Evolutionary conservation across 2,329 filamentous ascomycete species (phyloP), one percentile per base, ranked within the genome.

Genomic region (Boeremia exigua): DNA sequence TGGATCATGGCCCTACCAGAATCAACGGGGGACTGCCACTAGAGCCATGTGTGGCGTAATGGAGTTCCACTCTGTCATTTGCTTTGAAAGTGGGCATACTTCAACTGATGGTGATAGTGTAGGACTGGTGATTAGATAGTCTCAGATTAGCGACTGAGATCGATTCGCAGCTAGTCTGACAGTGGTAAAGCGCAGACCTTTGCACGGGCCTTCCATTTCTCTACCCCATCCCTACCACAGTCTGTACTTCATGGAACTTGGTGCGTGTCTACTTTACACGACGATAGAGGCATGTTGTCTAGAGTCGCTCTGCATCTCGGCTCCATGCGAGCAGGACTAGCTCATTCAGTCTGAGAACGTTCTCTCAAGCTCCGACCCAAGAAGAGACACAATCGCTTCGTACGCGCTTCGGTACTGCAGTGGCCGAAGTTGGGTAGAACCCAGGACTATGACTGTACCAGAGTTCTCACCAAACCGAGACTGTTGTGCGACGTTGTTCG

Each of bases 31-130:
- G 17, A 14, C 39, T 54, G 33, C 29, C 17, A 25, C 30, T 33
- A 1, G 29, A 34, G 12, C 65, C 65, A 43, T 62, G 39, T 0
- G 59, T 65, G 8, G 47, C 33, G 48, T 61, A 67, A 10, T 60
- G 25, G 2, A 67, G 34, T 2, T 27, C 19, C 2, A 65, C 36
- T 7, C 55, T 60, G 33, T 67, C 65, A 14, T 67, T 67, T 7
- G 65, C 55, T 38, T 39, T 48, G 10, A 65, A 39, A 0, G 39
- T 44, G 11, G 63, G 60, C 65, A 67, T 67, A 10, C 27, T 45
- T 15, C 2, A 12, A 17, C 14, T 37, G 10, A 19, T 2, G 27
- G 11, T 29, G 8, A 12, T 9, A 19, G 27, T 43, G 15, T 7
- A 32, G 12, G 40, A 15, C 15, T 19, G 28, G 28, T 5, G 8